Conservation (phyloP, 2,329 filamentous ascomycete species). For the Paraphaeosphaeria sporulosa region DNA sequence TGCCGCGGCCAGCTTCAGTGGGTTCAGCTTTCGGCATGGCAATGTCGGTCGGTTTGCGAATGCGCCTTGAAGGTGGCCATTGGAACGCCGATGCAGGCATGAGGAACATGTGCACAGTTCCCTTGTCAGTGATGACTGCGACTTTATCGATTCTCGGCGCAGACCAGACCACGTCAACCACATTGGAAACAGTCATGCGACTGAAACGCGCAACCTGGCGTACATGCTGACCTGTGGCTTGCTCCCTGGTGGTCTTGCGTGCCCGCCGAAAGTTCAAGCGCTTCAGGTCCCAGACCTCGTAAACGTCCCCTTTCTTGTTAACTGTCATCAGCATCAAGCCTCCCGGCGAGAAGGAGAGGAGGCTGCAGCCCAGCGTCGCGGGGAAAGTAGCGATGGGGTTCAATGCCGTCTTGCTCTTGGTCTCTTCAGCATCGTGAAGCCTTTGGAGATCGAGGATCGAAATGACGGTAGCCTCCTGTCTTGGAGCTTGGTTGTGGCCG, state of each 20-base stretch:
- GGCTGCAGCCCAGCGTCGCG: constrained; percentile 78
- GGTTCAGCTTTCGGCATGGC: constrained; percentile 42
- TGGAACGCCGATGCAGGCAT: constrained; percentile 82
- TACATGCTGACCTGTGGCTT: constrained; percentile 60
- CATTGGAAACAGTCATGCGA: constrained; percentile 87
- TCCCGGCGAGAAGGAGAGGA: constrained; percentile 78
- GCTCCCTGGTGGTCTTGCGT: constrained; percentile 40
- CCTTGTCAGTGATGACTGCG: constrained; percentile 89
- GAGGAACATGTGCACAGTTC: constrained; percentile 93
- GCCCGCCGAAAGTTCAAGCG: constrained; percentile 57
- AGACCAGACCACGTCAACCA: constrained; percentile 90
- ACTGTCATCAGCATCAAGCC: constrained; percentile 79
- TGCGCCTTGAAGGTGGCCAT: constrained; percentile 76
- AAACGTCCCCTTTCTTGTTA: constrained; percentile 83
- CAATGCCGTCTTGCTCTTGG: constrained; percentile 58
- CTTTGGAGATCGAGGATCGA: constrained; percentile 76
- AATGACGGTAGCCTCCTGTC: constrained; percentile 73
- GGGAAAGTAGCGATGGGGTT: constrained; percentile 76
- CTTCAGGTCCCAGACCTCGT: constrained; percentile 82
- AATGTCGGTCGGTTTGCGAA: constrained; percentile 36
- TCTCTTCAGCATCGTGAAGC: constrained; percentile 58
- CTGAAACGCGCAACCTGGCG: constrained; percentile 89
- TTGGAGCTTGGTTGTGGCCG: constrained; percentile 63
- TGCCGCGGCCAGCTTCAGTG: constrained; percentile 39
- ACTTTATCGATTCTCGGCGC: constrained; percentile 80